Evolutionary conservation across 805 yeast genomes (phyloP).

Genomic region (Isabelozyma pseudorhagii): DNA sequence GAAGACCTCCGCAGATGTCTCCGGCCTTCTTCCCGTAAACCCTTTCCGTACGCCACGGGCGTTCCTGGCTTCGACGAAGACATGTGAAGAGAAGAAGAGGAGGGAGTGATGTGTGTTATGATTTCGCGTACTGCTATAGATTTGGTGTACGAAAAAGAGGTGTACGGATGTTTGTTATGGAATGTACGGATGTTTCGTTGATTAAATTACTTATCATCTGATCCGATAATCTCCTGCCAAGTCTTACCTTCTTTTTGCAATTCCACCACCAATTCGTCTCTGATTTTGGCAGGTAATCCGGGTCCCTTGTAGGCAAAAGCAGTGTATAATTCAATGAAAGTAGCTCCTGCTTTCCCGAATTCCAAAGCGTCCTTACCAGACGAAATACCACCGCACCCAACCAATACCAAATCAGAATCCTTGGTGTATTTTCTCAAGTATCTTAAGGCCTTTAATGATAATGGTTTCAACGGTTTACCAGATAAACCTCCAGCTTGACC

Average conservation of each 20-base stretch:
- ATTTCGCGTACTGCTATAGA: background rate
- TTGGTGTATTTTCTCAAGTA: constrained; percentile 74
- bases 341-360: constrained; percentile 91
- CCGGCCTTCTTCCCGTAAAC: background rate
- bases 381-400: constrained; percentile 96
- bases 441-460: constrained; percentile 67
- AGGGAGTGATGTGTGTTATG: constrained; percentile 17
- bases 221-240: constrained; percentile 78
- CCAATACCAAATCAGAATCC: constrained; percentile 65
- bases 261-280: constrained; percentile 42
- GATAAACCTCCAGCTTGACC: constrained; percentile 83
- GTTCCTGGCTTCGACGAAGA: constrained; percentile 15
- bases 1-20: constrained; percentile 30
- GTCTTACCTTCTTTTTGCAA: constrained; percentile 72
- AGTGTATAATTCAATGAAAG: constrained; percentile 83
- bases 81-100: constrained; percentile 8
- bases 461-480: constrained; percentile 86
- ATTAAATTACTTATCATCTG: constrained; percentile 36
- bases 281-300: constrained; percentile 55
- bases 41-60: constrained; percentile 2
- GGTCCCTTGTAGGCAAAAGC: constrained; percentile 93
- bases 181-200: background rate
- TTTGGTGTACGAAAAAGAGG: background rate
- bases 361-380: constrained; percentile 85
- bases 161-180: background rate